Evolutionary conservation across 768 basidiomycete species (phyloP), one percentile per base, ranked within the genome.

Genomic region (Podaxis mareebaensis): DNA sequence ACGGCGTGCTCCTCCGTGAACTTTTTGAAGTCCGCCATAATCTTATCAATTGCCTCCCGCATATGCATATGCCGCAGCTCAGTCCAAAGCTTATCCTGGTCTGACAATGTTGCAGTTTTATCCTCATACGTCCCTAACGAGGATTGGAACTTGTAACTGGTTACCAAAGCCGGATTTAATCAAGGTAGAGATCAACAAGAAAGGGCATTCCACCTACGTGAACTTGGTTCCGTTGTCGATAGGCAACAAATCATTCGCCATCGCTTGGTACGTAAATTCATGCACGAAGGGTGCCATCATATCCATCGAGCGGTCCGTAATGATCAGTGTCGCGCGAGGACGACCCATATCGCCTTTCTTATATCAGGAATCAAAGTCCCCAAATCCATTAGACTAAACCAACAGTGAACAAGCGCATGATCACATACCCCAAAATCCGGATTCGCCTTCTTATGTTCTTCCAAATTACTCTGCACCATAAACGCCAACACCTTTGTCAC

Each of bases 251-350:
- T 99, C 97, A 68, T 95, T 95, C 54, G 91, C 91, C 97, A 99
- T 99, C 0, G 97, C 96, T 75, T 99, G 97, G 74, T 99, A 99
- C 22, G 96, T 99, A 72, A 99, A 99, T 71, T 99, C 97, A 73
- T 99, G 97, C 39, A 97, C 73, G 64, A 98, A 85, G 1, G 97
- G 97, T 2, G 94, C 90, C 26, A 91, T 71, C 69, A 89, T 88
- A 75, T 99, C 97, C 90, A 99, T 94, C 3, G 95, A 85, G n/a
- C 97, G 88, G 75, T 99, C 97, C 4, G 95, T 96, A 64, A 99
- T 90, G 70, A 99, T 83, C 42, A 99, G 78, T 15, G 93, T 91
- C 3, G 85, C 88, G 61, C 91, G 86, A 12, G 91, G 89, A 64
- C 95, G 81, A 6, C 82, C 77, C 6, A 77, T 74, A 64, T 89